Conservation (phyloP, 2,329 filamentous ascomycete species). For the Hortaea werneckii region DNA sequence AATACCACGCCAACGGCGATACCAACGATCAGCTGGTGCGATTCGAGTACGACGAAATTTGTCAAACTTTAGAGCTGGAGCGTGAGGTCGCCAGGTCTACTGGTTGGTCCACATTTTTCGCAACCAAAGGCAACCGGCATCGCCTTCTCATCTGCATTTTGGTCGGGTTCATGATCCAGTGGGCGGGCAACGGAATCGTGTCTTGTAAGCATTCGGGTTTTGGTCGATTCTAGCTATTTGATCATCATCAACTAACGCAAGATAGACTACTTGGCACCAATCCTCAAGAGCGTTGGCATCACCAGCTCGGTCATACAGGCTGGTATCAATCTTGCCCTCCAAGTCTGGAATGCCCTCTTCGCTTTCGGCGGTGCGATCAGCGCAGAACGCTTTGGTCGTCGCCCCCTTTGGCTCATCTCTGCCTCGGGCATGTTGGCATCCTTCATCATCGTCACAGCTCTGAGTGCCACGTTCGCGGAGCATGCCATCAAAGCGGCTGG, state of each 20-base stretch:
- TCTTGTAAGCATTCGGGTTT: no score
- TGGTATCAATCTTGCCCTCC: background rate
- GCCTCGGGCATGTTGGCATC: background rate
- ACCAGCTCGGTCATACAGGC: background rate
- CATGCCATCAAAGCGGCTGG: no score
- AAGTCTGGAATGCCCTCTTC: background rate
- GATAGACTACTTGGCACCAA: background rate
- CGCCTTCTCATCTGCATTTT: background rate
- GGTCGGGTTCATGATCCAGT: no score
- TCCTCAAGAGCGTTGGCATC: background rate
- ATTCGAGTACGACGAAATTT: background rate
- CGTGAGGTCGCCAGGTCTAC: no score
- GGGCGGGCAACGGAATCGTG: no score
- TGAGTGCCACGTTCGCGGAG: background rate
- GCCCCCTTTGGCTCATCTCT: background rate
- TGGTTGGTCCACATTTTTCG: background rate
- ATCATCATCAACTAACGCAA: no score
- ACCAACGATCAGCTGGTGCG: background rate
- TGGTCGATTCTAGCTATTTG: no score
- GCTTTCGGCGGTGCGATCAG: background rate
- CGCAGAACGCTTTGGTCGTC: background rate
- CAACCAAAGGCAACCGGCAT: background rate
- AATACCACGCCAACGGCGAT: conserved; percentile 1
- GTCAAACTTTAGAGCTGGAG: no score
- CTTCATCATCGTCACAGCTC: background rate